These are phyloP conservation scores for Sutorius australiensis DNA, from an alignment of 768 basidiomycete species.

Conservation along the genomic window DNA sequence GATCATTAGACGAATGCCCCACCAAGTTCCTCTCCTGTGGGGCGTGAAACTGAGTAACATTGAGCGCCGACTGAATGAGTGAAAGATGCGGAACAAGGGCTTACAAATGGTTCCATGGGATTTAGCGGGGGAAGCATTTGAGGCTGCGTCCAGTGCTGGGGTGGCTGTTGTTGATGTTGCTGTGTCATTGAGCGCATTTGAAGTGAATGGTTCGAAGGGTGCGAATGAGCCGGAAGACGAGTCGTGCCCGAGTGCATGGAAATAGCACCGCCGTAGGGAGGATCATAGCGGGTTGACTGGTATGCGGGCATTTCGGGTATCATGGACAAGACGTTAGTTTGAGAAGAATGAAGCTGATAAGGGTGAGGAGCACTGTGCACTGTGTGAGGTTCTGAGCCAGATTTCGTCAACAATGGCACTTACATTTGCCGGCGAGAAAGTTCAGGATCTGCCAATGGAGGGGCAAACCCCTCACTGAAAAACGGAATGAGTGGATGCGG, in stretches of 20 bases:
- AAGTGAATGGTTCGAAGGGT: slow-evolving; percentile 30
- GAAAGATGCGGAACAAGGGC: slow-evolving; percentile 22
- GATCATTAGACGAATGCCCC: slow-evolving; percentile 45
- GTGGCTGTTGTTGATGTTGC: slow-evolving; percentile 32
- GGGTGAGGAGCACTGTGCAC: slow-evolving; percentile 38
- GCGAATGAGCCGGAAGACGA: slow-evolving; percentile 37
- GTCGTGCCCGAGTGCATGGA: slow-evolving; percentile 29
- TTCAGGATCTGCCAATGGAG: slow-evolving; percentile 45
- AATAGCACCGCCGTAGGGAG: slow-evolving; percentile 39
- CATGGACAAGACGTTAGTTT: slow-evolving; percentile 47
- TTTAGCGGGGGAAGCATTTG: slow-evolving; percentile 44
- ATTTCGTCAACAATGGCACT: slow-evolving; percentile 20
- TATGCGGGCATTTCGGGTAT: slow-evolving; percentile 58
- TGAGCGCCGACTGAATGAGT: slow-evolving; percentile 9
- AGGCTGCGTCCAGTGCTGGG: slow-evolving; percentile 52
- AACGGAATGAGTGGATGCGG: slow-evolving; percentile 3
- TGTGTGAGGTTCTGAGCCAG: slow-evolving; percentile 14
- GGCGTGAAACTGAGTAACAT: slow-evolving; percentile 24
- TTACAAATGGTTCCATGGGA: slow-evolving; percentile 63
- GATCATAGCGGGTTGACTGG: slow-evolving; percentile 51
- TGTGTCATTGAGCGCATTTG: slow-evolving; percentile 52
- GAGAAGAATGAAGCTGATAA: slow-evolving; percentile 41
- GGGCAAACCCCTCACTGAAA: slow-evolving; percentile 44
- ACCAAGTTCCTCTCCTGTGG: slow-evolving; percentile 48
- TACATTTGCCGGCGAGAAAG: slow-evolving; percentile 45